A percentile compares a stretch with the other conserved stretches of the same genome.
phyloP scores from a whole-genome alignment of 2,329 filamentous ascomycete genomes.

The Cytospora chrysosperma region DNA sequence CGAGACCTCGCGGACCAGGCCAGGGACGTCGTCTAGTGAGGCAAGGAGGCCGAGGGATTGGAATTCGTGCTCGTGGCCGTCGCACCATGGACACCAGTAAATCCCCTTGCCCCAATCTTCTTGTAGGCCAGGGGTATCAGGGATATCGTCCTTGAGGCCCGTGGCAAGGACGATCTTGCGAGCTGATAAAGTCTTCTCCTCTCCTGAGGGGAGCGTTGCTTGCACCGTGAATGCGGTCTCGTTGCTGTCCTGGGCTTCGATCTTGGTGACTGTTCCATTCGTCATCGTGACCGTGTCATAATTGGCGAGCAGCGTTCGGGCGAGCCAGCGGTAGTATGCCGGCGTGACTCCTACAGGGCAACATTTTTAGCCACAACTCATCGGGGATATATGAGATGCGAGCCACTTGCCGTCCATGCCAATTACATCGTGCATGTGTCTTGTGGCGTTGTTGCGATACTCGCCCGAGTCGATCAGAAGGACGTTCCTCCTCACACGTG shows the following conservation, averaged over 20 bases:
- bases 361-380: conserved; percentile 2
- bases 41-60: conserved; percentile 56
- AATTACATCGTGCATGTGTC: conserved; percentile 61
- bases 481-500: conserved; percentile 54
- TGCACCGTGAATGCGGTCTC: conserved; percentile 48
- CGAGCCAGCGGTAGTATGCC: conserved; percentile 52
- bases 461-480: conserved; percentile 57
- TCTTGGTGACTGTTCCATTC: conserved; percentile 29
- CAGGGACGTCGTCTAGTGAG: conserved; percentile 42
- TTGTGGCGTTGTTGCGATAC: conserved; percentile 56
- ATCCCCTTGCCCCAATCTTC: conserved; percentile 60
- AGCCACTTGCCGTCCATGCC: conserved; percentile 53
- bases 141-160: conserved; percentile 55
- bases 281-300: conserved; percentile 53
- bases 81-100: conserved; percentile 66
- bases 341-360: conserved; percentile 48
- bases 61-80: conserved; percentile 61
- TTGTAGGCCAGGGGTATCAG: conserved; percentile 51
- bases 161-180: conserved; percentile 59
- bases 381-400: background rate
- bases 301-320: conserved; percentile 50
- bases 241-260: conserved; percentile 27
- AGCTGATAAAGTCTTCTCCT: conserved; percentile 40
- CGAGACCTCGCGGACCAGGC: conserved; percentile 49
- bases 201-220: conserved; percentile 31